A percentile compares a stretch with the other conserved stretches of the same genome.
Conservation (phyloP, 2,329 filamentous ascomycete genomes). For the Parastagonospora avenae region DNA sequence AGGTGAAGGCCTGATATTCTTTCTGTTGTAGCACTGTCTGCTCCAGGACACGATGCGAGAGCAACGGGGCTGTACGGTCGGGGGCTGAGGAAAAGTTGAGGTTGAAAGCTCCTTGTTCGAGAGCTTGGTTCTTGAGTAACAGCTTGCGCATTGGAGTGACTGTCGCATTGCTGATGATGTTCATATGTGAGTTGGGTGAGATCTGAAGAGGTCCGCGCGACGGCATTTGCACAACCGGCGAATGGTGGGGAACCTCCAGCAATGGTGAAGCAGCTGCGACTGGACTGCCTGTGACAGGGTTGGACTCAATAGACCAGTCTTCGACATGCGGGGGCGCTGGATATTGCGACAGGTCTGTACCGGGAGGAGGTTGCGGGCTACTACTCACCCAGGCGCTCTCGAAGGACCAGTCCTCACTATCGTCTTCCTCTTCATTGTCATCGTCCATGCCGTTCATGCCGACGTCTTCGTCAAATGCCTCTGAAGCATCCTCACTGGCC, state of each 20-base stretch:
- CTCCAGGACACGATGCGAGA: background rate
- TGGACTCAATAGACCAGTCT: too few species aligned
- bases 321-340: too few species aligned
- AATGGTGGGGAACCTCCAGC: too few species aligned
- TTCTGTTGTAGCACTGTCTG: constrained; percentile 2
- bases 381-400: too few species aligned
- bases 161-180: background rate
- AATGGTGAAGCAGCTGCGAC: background rate
- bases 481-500: too few species aligned
- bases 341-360: too few species aligned
- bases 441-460: too few species aligned
- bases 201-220: background rate
- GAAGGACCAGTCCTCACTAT: too few species aligned
- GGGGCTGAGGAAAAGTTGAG: background rate
- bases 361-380: too few species aligned
- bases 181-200: background rate
- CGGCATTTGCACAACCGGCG: background rate
- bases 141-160: constrained; percentile 12
- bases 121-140: constrained; percentile 9
- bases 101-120: constrained; percentile 4
- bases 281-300: too few species aligned
- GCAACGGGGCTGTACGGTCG: constrained; percentile 1
- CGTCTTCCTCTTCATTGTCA: too few species aligned
- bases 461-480: too few species aligned
- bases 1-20: background rate